Conservation (phyloP, 345 rosid genomes). For the Bretschneidera sinensis region DNA sequence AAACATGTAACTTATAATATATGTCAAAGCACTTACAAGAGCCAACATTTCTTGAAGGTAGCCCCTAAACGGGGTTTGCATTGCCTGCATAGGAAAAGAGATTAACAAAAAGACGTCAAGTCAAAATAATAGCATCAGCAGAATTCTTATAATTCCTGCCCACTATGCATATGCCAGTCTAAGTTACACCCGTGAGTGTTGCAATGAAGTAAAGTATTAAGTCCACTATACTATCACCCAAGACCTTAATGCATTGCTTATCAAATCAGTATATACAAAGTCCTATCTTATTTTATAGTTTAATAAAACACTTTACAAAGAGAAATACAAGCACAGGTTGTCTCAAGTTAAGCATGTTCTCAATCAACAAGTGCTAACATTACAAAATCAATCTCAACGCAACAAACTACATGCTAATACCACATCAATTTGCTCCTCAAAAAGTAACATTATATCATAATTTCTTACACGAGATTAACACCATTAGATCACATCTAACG, state of each 20-base stretch:
- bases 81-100: constrained; percentile 34
- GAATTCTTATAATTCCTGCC: background rate
- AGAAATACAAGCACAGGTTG: background rate
- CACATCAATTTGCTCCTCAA: too few species aligned
- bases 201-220: background rate
- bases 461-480: too few species aligned
- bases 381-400: too few species aligned
- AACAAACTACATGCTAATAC: too few species aligned
- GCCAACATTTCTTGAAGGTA: constrained; percentile 88
- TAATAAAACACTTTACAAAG: background rate
- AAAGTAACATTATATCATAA: background rate
- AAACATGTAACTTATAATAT: too few species aligned
- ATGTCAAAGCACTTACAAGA: constrained; percentile 55
- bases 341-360: background rate
- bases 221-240: background rate
- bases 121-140: background rate
- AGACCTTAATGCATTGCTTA: too few species aligned
- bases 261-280: background rate
- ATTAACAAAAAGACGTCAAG: background rate
- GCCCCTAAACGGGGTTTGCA: constrained; percentile 90
- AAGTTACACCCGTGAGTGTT: too few species aligned
- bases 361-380: too few species aligned
- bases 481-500: too few species aligned
- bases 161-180: background rate
- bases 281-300: background rate